Evolutionary conservation across 148 eudicot species (phyloP).

Genomic region (Pharnaceum exiguum): DNA sequence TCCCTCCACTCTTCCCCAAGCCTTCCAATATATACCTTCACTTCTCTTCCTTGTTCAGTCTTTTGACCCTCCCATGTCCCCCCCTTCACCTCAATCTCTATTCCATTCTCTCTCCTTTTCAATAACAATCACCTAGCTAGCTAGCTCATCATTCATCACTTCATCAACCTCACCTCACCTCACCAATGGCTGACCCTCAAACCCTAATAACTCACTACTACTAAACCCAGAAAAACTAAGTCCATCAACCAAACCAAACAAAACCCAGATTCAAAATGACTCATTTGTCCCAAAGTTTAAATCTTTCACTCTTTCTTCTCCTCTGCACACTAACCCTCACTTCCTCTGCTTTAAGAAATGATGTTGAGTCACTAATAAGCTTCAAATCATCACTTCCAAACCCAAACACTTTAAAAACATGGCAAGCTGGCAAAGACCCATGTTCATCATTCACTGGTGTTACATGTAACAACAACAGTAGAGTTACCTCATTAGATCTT

Average conservation of each 20-base stretch:
- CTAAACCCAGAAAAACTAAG: conserved; percentile 2
- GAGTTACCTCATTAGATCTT: conserved; percentile 58
- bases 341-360: conserved; percentile 18
- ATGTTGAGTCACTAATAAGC: conserved; percentile 45
- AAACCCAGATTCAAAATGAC: conserved; percentile 18
- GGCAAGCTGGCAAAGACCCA: conserved; percentile 40
- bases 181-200: conserved; percentile 23
- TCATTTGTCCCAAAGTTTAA: conserved; percentile 9
- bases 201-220: conserved; percentile 9
- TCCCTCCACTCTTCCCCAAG: conserved; percentile 21
- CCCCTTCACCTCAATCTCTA: background rate
- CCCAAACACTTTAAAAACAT: conserved; percentile 41
- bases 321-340: background rate
- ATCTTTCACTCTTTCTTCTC: background rate
- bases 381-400: conserved; percentile 61
- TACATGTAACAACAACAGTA: conserved; percentile 35
- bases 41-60: conserved; percentile 24
- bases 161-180: conserved; percentile 4
- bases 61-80: conserved; percentile 36
- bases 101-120: background rate
- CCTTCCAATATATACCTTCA: conserved; percentile 35
- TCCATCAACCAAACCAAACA: background rate
- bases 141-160: too few relatives aligned
- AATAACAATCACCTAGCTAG: too few relatives aligned
- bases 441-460: conserved; percentile 76